These are phyloP conservation scores for Camillea tinctor DNA, from an alignment of 2,329 filamentous ascomycete genomes.

Conservation along the genomic window DNA sequence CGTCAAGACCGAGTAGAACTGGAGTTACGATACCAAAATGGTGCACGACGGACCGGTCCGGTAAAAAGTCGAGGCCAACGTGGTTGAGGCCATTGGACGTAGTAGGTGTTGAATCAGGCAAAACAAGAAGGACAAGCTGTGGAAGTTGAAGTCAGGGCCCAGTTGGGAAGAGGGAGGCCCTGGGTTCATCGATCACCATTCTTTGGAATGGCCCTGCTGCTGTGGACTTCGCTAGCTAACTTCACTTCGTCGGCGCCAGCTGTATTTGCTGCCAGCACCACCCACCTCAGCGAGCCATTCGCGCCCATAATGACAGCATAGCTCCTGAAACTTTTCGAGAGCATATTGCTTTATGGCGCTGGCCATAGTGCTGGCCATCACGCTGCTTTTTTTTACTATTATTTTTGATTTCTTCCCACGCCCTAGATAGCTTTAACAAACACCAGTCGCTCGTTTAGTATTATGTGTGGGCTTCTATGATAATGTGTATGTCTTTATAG, in stretches of 20 bases:
- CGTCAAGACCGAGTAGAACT: conserved; percentile 11
- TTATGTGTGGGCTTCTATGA: too few relatives aligned
- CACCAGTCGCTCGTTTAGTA: too few relatives aligned
- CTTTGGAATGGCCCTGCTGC: neutral
- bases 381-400: too few relatives aligned
- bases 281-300: too few relatives aligned
- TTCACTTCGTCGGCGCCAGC: neutral
- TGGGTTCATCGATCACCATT: neutral
- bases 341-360: too few relatives aligned
- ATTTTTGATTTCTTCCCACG: too few relatives aligned
- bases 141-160: neutral
- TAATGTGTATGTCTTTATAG: too few relatives aligned
- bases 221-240: neutral
- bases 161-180: neutral
- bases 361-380: too few relatives aligned
- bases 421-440: too few relatives aligned
- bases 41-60: neutral
- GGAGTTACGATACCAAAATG: conserved; percentile 9
- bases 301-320: too few relatives aligned
- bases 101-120: neutral
- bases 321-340: too few relatives aligned
- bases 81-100: neutral
- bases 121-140: neutral
- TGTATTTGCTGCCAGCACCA: too few relatives aligned
- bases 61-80: neutral